Evolutionary conservation across 768 basidiomycete genomes (phyloP).

Genomic region (Fistulinella prunicolor): DNA sequence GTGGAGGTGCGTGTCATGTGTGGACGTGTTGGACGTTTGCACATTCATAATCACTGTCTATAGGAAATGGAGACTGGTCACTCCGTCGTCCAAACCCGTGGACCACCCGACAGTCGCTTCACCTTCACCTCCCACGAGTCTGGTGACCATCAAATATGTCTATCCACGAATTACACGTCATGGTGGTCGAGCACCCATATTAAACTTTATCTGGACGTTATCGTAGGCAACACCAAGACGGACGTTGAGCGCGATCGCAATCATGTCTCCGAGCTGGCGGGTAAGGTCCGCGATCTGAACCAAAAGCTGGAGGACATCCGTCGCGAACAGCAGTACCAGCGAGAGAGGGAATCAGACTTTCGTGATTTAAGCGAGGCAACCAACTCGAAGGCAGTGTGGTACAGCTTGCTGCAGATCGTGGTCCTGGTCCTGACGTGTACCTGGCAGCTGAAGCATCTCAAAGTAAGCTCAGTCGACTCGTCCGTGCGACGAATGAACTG

Average conservation of each 20-base stretch:
- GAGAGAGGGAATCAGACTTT: slow-evolving; percentile 91
- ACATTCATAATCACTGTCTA: neutral
- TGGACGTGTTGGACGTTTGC: neutral
- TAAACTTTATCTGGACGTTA: slow-evolving; percentile 90
- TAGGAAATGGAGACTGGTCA: slow-evolving; percentile 87
- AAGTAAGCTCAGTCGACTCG: slow-evolving; percentile 44
- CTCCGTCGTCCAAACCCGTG: slow-evolving; percentile 83
- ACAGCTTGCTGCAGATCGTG: slow-evolving; percentile 82
- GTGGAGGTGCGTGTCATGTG: slow-evolving; percentile 65
- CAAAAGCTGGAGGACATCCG: slow-evolving; percentile 89
- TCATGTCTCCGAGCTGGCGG: slow-evolving; percentile 77
- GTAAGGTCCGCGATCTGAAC: slow-evolving; percentile 89
- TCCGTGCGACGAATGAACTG: neutral
- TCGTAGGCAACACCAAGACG: slow-evolving; percentile 83
- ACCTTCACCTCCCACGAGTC: slow-evolving; percentile 97
- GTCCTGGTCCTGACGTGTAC: slow-evolving; percentile 81
- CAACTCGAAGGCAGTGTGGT: slow-evolving; percentile 94
- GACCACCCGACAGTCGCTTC: slow-evolving; percentile 86
- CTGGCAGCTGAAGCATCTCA: slow-evolving; percentile 93
- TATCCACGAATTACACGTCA: slow-evolving; percentile 88
- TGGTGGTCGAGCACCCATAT: slow-evolving; percentile 89
- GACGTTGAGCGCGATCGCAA: slow-evolving; percentile 86
- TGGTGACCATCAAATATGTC: slow-evolving; percentile 96
- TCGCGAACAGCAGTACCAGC: slow-evolving; percentile 95
- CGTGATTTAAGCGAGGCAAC: slow-evolving; percentile 85